Percentiles rank a stretch among this genome's conserved stretches.
phyloP scores from a whole-genome alignment of 257 asterid genomes.

The Plectranthus barbatus region DNA sequence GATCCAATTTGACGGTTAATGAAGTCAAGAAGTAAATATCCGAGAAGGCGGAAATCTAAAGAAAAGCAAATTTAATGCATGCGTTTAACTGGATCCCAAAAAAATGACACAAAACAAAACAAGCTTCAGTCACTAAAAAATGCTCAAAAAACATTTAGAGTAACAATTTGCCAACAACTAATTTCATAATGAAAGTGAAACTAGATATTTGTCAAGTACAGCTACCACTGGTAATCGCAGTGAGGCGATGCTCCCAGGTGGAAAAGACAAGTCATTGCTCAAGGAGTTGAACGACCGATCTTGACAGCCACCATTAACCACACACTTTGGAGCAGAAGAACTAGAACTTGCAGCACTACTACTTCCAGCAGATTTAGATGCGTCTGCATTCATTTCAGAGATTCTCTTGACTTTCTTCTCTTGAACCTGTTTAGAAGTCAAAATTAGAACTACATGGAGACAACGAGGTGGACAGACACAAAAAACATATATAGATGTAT shows the following conservation, averaged over 20 bases:
- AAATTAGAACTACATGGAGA: background rate
- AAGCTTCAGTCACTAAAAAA: slow-evolving; percentile 1
- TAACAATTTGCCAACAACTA: background rate
- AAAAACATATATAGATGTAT: background rate
- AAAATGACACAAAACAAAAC: background rate
- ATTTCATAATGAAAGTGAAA: slow-evolving; percentile 5
- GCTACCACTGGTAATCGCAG: slow-evolving; percentile 94
- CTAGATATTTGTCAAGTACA: slow-evolving; percentile 38
- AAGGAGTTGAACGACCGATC: slow-evolving; percentile 46
- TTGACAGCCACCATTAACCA: slow-evolving; percentile 56
- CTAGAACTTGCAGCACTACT: slow-evolving; percentile 60
- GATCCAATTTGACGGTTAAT: background rate
- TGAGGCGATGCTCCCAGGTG: slow-evolving; percentile 65
- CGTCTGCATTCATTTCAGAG: slow-evolving; percentile 68
- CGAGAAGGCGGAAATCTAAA: background rate
- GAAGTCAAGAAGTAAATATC: slow-evolving; percentile 1
- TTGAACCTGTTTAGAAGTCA: slow-evolving; percentile 66
- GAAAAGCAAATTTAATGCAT: background rate
- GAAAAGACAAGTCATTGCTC: slow-evolving; percentile 56
- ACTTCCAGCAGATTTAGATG: slow-evolving; percentile 56
- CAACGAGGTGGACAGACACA: background rate
- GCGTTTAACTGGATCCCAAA: background rate
- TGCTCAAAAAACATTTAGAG: background rate
- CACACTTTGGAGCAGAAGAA: slow-evolving; percentile 48
- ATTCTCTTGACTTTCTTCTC: slow-evolving; percentile 96